Evolutionary conservation across 768 basidiomycete species (phyloP), one percentile per base, ranked within the genome.

Genomic region (Hemileccinum impolitum): DNA sequence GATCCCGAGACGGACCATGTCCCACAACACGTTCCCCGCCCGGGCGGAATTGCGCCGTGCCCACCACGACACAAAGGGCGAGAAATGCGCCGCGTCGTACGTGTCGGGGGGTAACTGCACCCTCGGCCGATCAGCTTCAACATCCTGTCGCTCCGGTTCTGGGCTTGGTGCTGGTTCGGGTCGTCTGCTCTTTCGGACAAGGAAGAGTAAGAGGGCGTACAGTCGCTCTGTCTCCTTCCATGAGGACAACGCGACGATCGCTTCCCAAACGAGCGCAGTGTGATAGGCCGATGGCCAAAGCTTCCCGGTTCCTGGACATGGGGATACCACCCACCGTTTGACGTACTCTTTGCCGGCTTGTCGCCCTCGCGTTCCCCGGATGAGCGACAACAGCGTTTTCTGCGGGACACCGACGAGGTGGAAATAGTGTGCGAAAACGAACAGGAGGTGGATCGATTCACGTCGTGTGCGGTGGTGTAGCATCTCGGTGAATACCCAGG

Each of bases 351-450:
- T 46, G 1, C 51, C 39, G 2, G 50, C 43, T 6, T 43, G 38
- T 18, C 48, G 43, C 0, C 61, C 54, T 14, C 17, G 55, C 17
- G 44, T n/a, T 4, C 58, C 53, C 21, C 53, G 25, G n/a, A 64
- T 39, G 17, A 55, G 23, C 7, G 49, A 54, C 1, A 56, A 17
- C 4, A 65, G 26, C 0, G 58, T 68, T 61, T 31, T 68, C 45
- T 26, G 52, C 0, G 85, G 82, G n/a, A 87, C 67, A 13, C 80
- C 83, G 32, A 72, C 64, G 7, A 72, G 52, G 47, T 73, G 74
- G 56, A 84, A 86, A 45, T 79, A 72, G 6, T 75, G 70, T 12
- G 65, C 62, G 57, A 80, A 88, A 0, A 75, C 66, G 40, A 67
- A 50, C 42, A 82, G 58, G 30, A 57, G 43, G n/a, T 49, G 54